Evolutionary conservation across 140 eudicot species (phyloP), one percentile per base, ranked within the genome.

Genomic region (Stevia rebaudiana): DNA sequence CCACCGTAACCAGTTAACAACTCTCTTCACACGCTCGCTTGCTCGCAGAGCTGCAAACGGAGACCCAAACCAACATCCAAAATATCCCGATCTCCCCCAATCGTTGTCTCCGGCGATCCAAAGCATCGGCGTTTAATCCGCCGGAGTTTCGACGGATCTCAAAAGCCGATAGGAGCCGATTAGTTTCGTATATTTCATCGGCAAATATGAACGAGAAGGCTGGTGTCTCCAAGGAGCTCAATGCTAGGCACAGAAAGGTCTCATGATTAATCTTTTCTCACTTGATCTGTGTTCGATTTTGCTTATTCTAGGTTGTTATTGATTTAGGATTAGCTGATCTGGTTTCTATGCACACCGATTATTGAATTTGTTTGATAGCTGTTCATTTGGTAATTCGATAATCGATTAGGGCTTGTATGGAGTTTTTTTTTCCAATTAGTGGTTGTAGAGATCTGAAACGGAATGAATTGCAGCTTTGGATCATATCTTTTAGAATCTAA

Each of bases 231-330:
- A 92, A 92, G 70, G 98, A 92, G 83, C 96, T 92, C 24, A 92
- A 92, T 73, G 96, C 96, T 66, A 82, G 69, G 83, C 98, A 92
- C 79, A 63, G 87, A 78, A 92, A 88, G 96, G 98, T 88, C 33
- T 17, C 8, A 3, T 2, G 49, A 72, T 47, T 49, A 11, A 1
- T 53, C 39, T 52, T 5, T 6, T 12, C 8, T 68, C 8, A 41
- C 63, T 39, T 64, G 43, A 73, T 74, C 58, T 67, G n/a, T 42
- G 11, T 16, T 46, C 63, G 5, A 3, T 64, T 67, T 54, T 59
- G 4, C 0, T 1, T 73, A 7, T 60, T 36, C 15, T 77, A 28
- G 69, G 61, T 15, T 79, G 42, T 52, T 33, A 18, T 23, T 35
- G 12, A 7, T 56, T 66, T 35, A 12, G 25, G 50, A 42, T 69